Evolutionary conservation across 345 rosid species (phyloP).

Genomic region (Populus ilicifolia): DNA sequence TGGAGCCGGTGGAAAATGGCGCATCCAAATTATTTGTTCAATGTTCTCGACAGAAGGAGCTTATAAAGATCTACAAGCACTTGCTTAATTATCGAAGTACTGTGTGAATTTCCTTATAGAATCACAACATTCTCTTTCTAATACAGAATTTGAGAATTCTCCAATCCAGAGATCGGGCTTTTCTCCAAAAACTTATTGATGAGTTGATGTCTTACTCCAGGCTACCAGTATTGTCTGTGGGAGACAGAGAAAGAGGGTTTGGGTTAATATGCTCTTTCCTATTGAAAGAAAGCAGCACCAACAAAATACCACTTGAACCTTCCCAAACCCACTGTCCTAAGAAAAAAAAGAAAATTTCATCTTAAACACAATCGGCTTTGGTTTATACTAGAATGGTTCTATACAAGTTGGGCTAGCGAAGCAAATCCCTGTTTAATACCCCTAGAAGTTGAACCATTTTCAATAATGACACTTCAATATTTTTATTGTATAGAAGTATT

Average conservation of each 20-base stretch:
- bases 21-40: constrained; percentile 94
- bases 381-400: background rate
- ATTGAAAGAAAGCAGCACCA: background rate
- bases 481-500: background rate
- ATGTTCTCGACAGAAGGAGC: constrained; percentile 90
- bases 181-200: too few relatives aligned
- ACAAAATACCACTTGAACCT: background rate
- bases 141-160: too few relatives aligned
- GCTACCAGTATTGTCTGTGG: background rate
- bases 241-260: background rate
- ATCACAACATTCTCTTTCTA: background rate
- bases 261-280: background rate
- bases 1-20: constrained; percentile 84
- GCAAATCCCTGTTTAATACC: background rate
- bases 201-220: too few relatives aligned
- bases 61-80: constrained; percentile 90
- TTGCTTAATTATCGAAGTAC: constrained; percentile 90
- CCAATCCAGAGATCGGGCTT: too few relatives aligned
- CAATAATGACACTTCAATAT: background rate
- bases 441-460: background rate
- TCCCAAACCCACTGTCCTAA: background rate
- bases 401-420: background rate
- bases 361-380: background rate
- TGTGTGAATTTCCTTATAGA: constrained; percentile 17
- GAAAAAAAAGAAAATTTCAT: background rate